A percentile compares a stretch with the other conserved stretches of the same genome.
phyloP scores from a whole-genome alignment of 1,139 yeast genomes.

The Magnusiomyces magnusii region DNA sequence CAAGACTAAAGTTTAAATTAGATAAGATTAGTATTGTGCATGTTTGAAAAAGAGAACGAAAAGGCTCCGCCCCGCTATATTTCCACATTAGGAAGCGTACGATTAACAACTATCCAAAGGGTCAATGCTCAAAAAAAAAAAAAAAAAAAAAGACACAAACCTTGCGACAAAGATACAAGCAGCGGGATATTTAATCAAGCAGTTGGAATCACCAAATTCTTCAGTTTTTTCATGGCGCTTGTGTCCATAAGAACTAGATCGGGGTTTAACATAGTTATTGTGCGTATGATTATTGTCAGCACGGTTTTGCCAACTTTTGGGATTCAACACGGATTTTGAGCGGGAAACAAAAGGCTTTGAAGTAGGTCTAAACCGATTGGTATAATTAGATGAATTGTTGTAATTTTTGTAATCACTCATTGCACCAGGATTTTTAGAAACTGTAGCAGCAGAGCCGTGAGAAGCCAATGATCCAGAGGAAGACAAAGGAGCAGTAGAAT shows the following conservation, averaged over 20 bases:
- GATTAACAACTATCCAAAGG: neutral
- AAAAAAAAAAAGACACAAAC: conserved; percentile 14
- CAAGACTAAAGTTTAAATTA: conserved; percentile 9
- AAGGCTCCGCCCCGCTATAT: neutral
- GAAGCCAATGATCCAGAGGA: neutral
- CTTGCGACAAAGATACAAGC: conserved; percentile 84
- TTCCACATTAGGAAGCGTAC: neutral
- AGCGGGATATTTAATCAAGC: conserved; percentile 42
- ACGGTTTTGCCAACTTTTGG: neutral
- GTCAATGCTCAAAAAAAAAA: neutral
- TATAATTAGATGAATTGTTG: neutral
- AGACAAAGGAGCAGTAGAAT: neutral
- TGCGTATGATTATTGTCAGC: neutral
- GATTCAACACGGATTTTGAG: neutral
- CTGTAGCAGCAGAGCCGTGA: neutral
- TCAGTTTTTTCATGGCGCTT: neutral
- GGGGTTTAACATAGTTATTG: neutral
- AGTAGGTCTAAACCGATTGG: neutral
- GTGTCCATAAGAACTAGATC: neutral
- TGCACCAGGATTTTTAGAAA: neutral
- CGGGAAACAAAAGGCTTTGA: neutral
- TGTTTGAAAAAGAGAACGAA: neutral
- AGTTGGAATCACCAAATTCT: neutral
- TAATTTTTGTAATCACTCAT: neutral
- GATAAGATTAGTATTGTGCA: neutral